A percentile compares a stretch with the other conserved stretches of the same genome.
These are phyloP conservation scores for Stephania cephalantha DNA, from an alignment of 164 flowering plant genomes.

Conservation along the genomic window DNA sequence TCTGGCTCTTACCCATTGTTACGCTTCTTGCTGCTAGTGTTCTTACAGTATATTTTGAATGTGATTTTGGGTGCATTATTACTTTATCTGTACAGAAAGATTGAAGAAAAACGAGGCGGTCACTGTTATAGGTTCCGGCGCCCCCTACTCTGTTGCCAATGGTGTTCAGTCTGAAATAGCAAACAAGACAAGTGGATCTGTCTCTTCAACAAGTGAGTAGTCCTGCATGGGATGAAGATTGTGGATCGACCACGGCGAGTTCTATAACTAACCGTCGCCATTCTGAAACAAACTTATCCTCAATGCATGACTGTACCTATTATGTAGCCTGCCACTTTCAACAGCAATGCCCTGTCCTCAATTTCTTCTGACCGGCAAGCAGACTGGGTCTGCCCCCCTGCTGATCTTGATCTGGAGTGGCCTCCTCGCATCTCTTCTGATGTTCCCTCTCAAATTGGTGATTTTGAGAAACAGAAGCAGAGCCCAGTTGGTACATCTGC, in stretches of 20 bases:
- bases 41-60: not conserved
- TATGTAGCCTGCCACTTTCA: slow-evolving; percentile 25
- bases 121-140: slow-evolving; percentile 58
- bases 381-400: slow-evolving; percentile 45
- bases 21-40: not conserved
- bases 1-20: not conserved
- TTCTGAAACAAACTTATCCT: slow-evolving; percentile 21
- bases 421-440: slow-evolving; percentile 60
- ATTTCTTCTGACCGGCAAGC: slow-evolving; percentile 33
- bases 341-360: slow-evolving; percentile 25
- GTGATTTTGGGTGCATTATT: slow-evolving; percentile 3
- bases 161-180: slow-evolving; percentile 39
- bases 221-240: slow-evolving; percentile 89
- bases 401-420: slow-evolving; percentile 93
- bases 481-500: slow-evolving; percentile 22
- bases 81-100: slow-evolving; percentile 43
- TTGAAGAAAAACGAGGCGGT: slow-evolving; percentile 94
- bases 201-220: slow-evolving; percentile 37
- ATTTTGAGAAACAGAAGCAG: slow-evolving; percentile 26
- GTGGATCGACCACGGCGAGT: slow-evolving; percentile 49
- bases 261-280: slow-evolving; percentile 23
- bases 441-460: slow-evolving; percentile 25
- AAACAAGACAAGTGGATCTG: slow-evolving; percentile 26
- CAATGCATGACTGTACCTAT: slow-evolving; percentile 19
- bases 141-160: slow-evolving; percentile 37